Evolutionary conservation across 2,329 filamentous ascomycete species (phyloP), one percentile per base, ranked within the genome.

Genomic region (Trichoderma sp.): DNA sequence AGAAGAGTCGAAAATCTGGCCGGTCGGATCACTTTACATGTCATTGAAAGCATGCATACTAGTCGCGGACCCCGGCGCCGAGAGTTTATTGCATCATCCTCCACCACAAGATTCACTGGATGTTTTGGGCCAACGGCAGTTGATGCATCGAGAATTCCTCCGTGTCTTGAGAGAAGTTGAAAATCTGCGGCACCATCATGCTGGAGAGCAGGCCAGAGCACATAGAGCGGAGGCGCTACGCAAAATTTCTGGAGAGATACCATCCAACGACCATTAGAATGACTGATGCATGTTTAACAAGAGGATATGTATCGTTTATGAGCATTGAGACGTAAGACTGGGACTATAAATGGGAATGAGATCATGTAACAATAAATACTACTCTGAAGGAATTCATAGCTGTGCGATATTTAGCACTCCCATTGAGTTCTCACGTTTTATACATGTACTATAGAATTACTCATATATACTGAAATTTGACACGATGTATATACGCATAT

Each of bases 1-100:
- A 58, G 89, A 92, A 74, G 70, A 81, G 0, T 84, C 85, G 1
- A 78, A 80, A 0, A 81, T 92, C 18, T 64, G 71, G 28, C 78
- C 85, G 0, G 71, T 79, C 10, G 83, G 81, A 1, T 69, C 76
- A 1, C 72, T 91, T 5, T 82, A 82, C 59, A 69, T 78, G 1
- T 78, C 84, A 2, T 73, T 91, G n/a, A 81, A 83, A 74, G 77
- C 79, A 0, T 91, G 89, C 74, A 79, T 91, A 39, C 70, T 77
- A 3, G 75, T 88, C 8, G 87, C 84, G 0, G 86, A 91, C 71
- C 85, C 85, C 0, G 72, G 75, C 6, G 84, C 87, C 16, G 79
- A 81, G 71, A 65, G 73, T 1, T 69, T 80, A 34, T 55, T 76
- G 30, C 60, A 68, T 18, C 59, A 75, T 28, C 73, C 73, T 6